These are phyloP conservation scores for Aureobasidium sp. DNA, from an alignment of 2,329 filamentous ascomycete species.

Conservation along the genomic window DNA sequence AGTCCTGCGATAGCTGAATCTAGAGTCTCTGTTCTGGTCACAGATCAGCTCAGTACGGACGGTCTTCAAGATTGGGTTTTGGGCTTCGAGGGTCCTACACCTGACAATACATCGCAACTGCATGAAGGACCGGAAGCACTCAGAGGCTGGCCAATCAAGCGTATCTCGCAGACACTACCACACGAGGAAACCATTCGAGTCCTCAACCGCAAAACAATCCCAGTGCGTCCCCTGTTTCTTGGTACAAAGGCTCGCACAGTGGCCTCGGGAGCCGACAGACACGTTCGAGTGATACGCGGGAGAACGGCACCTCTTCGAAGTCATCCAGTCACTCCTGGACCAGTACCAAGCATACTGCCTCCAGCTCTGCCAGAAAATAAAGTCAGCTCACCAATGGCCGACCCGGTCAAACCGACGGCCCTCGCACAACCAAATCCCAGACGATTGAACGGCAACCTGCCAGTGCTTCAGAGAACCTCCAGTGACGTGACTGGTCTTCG, in stretches of 20 bases:
- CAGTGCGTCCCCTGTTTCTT: slow-evolving; percentile 1
- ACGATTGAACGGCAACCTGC: slow-evolving; percentile 26
- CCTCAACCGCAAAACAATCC: neutral
- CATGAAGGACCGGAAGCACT: slow-evolving; percentile 16
- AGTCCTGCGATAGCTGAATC: slow-evolving; percentile 28
- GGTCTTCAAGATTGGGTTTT: slow-evolving; percentile 26
- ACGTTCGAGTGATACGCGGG: slow-evolving; percentile 7
- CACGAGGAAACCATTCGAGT: slow-evolving; percentile 23
- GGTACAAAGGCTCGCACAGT: slow-evolving; percentile 3
- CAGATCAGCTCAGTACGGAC: slow-evolving; percentile 25
- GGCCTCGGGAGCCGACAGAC: neutral
- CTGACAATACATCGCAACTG: slow-evolving; percentile 1
- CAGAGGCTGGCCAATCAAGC: slow-evolving; percentile 14
- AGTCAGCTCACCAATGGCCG: neutral
- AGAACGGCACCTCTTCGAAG: slow-evolving; percentile 14
- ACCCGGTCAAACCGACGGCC: neutral
- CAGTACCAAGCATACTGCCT: slow-evolving; percentile 25
- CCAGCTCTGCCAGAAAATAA: neutral
- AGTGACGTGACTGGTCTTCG: slow-evolving; percentile 26
- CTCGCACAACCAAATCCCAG: slow-evolving; percentile 19
- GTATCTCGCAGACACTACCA: slow-evolving; percentile 10
- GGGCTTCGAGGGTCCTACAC: slow-evolving; percentile 16
- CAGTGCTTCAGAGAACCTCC: slow-evolving; percentile 26
- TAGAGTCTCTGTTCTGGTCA: slow-evolving; percentile 28
- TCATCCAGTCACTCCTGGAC: slow-evolving; percentile 1